phyloP scores from a whole-genome alignment of 495 filamentous ascomycete genomes.

The Penicillium canescens region DNA sequence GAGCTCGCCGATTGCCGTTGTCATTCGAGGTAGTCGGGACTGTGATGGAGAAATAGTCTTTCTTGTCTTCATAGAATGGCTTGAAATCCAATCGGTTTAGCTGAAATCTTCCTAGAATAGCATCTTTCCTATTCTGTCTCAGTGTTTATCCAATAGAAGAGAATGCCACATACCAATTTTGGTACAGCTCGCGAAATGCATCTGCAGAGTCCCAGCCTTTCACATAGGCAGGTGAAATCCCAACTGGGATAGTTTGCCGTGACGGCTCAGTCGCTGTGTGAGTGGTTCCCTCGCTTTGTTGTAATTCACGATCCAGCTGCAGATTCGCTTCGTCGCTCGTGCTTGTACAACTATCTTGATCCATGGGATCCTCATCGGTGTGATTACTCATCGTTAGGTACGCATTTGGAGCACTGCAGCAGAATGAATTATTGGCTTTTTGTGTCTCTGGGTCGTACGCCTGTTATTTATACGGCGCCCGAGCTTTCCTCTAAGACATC shows the following conservation, averaged over 20 bases:
- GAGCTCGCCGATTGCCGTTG: too few species aligned
- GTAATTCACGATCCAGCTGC: not conserved
- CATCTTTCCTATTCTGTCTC: not conserved
- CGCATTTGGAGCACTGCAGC: not conserved
- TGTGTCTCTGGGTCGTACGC: not conserved
- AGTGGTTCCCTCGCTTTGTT: not conserved
- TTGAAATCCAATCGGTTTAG: too few species aligned
- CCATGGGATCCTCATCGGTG: not conserved
- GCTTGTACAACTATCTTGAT: not conserved
- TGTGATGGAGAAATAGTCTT: too few species aligned
- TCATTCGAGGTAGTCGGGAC: too few species aligned
- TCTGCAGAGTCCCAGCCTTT: not conserved
- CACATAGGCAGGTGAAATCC: slow-evolving; percentile 1
- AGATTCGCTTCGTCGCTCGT: slow-evolving; percentile 1
- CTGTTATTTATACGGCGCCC: not conserved
- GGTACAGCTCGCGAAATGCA: slow-evolving; percentile 3
- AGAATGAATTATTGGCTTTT: not conserved
- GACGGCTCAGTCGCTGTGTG: not conserved
- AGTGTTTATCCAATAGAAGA: not conserved
- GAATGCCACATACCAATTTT: slow-evolving; percentile 1
- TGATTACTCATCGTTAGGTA: not conserved
- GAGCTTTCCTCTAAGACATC: not conserved
- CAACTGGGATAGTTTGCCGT: not conserved
- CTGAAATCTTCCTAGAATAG: not conserved
- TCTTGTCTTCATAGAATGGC: too few species aligned